These are phyloP conservation scores for Kuraishia hungarica DNA, from an alignment of 805 yeast species.

Conservation along the genomic window DNA sequence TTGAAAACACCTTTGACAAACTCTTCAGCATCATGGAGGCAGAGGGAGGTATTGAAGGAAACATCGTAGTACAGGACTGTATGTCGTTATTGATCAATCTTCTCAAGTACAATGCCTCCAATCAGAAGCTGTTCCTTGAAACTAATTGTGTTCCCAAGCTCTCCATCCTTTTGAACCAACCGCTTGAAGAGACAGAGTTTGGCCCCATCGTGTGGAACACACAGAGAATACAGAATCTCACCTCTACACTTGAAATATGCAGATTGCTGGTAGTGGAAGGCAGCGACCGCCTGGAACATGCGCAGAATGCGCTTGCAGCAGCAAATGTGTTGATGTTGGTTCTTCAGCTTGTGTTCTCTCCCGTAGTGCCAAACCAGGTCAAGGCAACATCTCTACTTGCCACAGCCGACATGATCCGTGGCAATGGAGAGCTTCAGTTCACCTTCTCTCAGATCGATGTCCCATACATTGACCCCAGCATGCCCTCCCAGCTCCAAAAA, in stretches of 20 bases:
- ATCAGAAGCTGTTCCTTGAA: slow-evolving; percentile 83
- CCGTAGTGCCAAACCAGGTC: slow-evolving; percentile 52
- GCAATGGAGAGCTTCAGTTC: slow-evolving; percentile 58
- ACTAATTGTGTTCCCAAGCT: slow-evolving; percentile 68
- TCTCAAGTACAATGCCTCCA: slow-evolving; percentile 75
- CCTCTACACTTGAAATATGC: slow-evolving; percentile 63
- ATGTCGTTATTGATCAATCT: slow-evolving; percentile 65
- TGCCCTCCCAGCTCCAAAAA: slow-evolving; percentile 21
- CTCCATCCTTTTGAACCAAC: slow-evolving; percentile 54
- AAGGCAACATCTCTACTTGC: slow-evolving; percentile 65
- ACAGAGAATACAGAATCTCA: slow-evolving; percentile 61
- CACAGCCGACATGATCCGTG: slow-evolving; percentile 66
- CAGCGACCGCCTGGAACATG: slow-evolving; percentile 48
- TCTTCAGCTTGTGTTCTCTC: slow-evolving; percentile 62
- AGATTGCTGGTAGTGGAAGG: slow-evolving; percentile 67
- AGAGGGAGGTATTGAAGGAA: slow-evolving; percentile 87
- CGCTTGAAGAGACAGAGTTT: slow-evolving; percentile 32
- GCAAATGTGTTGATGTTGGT: slow-evolving; percentile 60
- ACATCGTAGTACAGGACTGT: slow-evolving; percentile 87
- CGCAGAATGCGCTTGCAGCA: slow-evolving; percentile 53
- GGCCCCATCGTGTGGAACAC: slow-evolving; percentile 63
- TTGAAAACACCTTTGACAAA: slow-evolving; percentile 84
- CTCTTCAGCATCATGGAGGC: slow-evolving; percentile 71
- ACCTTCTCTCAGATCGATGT: slow-evolving; percentile 80
- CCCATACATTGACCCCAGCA: slow-evolving; percentile 74